Base-by-base conservation (phyloP, 768 basidiomycete genomes). In the Leccinum boreale region DNA sequence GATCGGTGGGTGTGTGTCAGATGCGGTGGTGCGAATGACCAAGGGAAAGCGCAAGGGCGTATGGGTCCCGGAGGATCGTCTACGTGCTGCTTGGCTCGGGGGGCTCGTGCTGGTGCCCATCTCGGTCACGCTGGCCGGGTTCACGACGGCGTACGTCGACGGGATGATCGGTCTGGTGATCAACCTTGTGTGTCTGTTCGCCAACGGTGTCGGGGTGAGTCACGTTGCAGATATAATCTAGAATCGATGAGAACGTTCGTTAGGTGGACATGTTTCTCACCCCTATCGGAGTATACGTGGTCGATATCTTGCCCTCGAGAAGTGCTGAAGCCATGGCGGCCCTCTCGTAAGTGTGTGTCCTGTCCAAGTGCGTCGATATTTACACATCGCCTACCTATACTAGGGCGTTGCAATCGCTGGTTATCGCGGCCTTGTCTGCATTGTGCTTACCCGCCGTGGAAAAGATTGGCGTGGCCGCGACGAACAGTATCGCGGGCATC, bases 1-100 rank as follows among this genome's bases (percentile, higher is more conserved):
- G 3, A 59, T 86, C 5, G 79, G 83, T 0, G 87, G 88, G 1
- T 74, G 74, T 17, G 58, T 87, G 0, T 88, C 88, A 0, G 89
- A 90, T 66, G 58, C 62, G 21, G 70, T 79, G 0, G 74, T 90
- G 23, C 71, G 79, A 17, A 66, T 63, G 42, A 84, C 81, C 71
- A 78, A 78, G 15, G 70, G 75, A 49, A 65, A 73, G 5, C 79
- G 85, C 23, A 77, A 77, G 0, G 86, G 85, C 1, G 62, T 74
- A 2, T 87, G 84, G 85, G 79, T 82, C 45, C 87, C 87, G 0
- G 87, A 90, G 67, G 89, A 87, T 60, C 81, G 87, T 5, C 76
- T 89, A 23, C 78, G 83, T 1, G 85, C 78, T 2, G 72, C 80
- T 2, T 66, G 83, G 33, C 62, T 76, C 6, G 81, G 82, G 12